Evolutionary conservation across 768 basidiomycete genomes (phyloP).

Genomic region (Asterophora lycoperdoides): DNA sequence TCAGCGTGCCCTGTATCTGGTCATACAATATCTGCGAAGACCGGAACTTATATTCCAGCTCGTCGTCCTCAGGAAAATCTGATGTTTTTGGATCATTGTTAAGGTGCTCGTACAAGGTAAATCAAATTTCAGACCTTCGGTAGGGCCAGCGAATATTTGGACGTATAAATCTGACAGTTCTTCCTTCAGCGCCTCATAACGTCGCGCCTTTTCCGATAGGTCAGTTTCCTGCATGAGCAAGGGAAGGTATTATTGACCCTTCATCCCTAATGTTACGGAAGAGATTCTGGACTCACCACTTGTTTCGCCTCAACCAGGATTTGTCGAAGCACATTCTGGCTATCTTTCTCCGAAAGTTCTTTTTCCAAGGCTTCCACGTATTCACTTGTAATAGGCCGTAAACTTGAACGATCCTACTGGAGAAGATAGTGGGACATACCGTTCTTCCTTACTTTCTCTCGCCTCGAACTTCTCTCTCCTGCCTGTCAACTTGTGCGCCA

Average conservation of each 20-base stretch:
- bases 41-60: slow-evolving; percentile 34
- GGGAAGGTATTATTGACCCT: neutral
- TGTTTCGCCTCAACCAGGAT: slow-evolving; percentile 32
- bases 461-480: slow-evolving; percentile 39
- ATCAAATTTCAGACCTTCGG: slow-evolving; percentile 27
- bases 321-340: slow-evolving; percentile 25
- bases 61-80: slow-evolving; percentile 45
- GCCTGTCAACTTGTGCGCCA: slow-evolving; percentile 38
- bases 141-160: slow-evolving; percentile 40
- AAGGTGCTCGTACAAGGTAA: neutral
- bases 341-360: slow-evolving; percentile 36
- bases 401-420: neutral
- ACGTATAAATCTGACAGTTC: slow-evolving; percentile 37
- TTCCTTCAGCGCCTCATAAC: slow-evolving; percentile 27
- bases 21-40: slow-evolving; percentile 30
- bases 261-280: neutral
- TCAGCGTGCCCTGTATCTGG: slow-evolving; percentile 31
- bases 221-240: slow-evolving; percentile 25
- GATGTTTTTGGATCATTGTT: neutral
- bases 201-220: slow-evolving; percentile 26
- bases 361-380: slow-evolving; percentile 42
- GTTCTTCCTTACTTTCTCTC: slow-evolving; percentile 41
- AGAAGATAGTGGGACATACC: slow-evolving; percentile 23
- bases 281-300: slow-evolving; percentile 27
- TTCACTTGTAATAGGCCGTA: slow-evolving; percentile 32